These are phyloP conservation scores for Magnusiomyces ingens DNA, from an alignment of 1,139 yeast genomes.

Conservation along the genomic window DNA sequence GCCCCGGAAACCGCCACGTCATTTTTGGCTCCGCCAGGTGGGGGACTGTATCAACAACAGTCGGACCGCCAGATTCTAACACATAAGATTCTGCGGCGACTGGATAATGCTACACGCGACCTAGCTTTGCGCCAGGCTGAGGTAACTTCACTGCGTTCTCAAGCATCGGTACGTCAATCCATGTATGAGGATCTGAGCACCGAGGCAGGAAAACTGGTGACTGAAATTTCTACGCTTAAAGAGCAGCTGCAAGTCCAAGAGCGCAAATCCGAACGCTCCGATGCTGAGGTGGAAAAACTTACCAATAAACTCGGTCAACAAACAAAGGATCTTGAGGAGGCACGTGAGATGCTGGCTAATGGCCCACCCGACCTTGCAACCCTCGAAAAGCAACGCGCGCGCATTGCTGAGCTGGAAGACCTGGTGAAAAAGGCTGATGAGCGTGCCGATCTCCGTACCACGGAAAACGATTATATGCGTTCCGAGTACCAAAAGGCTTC, in stretches of 20 bases:
- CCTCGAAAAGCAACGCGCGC: constrained; percentile 21
- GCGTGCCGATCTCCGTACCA: constrained; percentile 36
- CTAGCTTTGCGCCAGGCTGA: constrained; percentile 25
- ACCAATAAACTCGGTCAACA: constrained; percentile 9
- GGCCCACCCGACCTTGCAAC: not conserved
- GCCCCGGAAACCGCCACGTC: constrained; percentile 15
- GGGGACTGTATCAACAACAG: constrained; percentile 23
- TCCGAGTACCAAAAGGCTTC: constrained; percentile 58
- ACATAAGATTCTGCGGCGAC: constrained; percentile 41
- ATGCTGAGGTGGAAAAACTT: constrained; percentile 16
- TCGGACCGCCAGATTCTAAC: constrained; percentile 49
- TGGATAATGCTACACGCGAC: constrained; percentile 23
- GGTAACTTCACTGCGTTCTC: constrained; percentile 31
- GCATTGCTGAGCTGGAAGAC: constrained; percentile 39
- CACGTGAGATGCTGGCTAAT: constrained; percentile 6
- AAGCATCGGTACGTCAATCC: constrained; percentile 27
- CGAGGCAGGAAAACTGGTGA: constrained; percentile 34
- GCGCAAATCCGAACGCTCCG: constrained; percentile 24
- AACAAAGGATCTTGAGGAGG: constrained; percentile 12
- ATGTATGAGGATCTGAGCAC: constrained; percentile 40
- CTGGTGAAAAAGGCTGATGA: constrained; percentile 37
- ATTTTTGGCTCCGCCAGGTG: constrained; percentile 13
- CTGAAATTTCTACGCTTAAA: constrained; percentile 23
- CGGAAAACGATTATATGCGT: constrained; percentile 60
- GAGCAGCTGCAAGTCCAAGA: constrained; percentile 24